Conservation (phyloP, 2,329 filamentous ascomycete genomes). For the Knufia fluminis region DNA sequence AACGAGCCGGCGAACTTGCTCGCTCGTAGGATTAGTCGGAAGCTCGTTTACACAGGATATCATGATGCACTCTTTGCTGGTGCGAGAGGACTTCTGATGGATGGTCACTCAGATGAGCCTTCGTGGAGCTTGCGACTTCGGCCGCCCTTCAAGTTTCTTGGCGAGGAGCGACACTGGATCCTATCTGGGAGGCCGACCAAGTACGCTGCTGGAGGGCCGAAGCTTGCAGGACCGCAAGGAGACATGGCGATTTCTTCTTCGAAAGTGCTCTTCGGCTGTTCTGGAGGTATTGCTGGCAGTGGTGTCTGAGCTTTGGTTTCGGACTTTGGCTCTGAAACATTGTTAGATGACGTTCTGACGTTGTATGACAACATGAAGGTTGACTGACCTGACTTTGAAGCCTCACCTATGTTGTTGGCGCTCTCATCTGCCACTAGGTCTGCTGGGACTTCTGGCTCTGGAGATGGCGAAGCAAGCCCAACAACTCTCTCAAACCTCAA, state of each 20-base stretch:
- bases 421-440: too few species aligned
- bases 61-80: neutral
- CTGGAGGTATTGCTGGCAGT: too few species aligned
- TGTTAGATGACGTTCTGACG: too few species aligned
- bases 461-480: neutral
- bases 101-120: neutral
- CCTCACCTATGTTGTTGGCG: too few species aligned
- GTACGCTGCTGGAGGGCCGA: neutral
- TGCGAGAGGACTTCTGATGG: neutral
- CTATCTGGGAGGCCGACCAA: neutral
- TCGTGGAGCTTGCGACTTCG: neutral
- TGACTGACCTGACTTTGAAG: too few species aligned
- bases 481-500: constrained; percentile 9
- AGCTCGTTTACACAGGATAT: neutral
- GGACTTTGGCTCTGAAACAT: too few species aligned
- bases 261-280: too few species aligned
- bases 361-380: too few species aligned
- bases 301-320: too few species aligned
- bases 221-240: too few species aligned
- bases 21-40: neutral
- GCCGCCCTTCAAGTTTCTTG: neutral
- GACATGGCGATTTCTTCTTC: too few species aligned
- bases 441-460: too few species aligned
- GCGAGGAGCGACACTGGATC: neutral
- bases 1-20: neutral